Evolutionary conservation across 352 stramenopile genomes (phyloP).

Genomic region (Phytophthora hibernalis): DNA sequence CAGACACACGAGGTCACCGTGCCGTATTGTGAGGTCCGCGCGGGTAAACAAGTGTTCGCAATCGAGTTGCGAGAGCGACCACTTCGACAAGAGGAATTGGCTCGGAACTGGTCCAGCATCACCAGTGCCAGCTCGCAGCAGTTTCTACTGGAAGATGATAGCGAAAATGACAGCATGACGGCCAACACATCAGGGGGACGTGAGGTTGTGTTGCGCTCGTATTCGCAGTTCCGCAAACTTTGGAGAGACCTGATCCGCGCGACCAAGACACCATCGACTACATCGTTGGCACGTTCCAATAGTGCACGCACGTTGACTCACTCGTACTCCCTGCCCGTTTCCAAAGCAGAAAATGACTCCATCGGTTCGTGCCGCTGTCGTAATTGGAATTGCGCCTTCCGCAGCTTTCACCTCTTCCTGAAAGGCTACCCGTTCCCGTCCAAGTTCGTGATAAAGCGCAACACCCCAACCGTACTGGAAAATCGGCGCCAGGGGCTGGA

Average conservation of each 20-base stretch:
- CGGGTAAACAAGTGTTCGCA: conserved; percentile 57
- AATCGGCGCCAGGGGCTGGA: conserved; percentile 55
- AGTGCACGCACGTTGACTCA: conserved; percentile 20
- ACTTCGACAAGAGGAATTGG: conserved; percentile 35
- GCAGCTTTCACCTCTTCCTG: conserved; percentile 50
- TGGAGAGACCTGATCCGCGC: conserved; percentile 57
- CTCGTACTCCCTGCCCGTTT: conserved; percentile 15
- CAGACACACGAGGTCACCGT: conserved; percentile 57
- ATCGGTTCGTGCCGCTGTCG: conserved; percentile 49
- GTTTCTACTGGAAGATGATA: conserved; percentile 25
- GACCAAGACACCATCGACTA: conserved; percentile 44
- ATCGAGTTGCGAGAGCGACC: conserved; percentile 47
- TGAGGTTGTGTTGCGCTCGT: conserved; percentile 51
- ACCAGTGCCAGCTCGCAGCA: conserved; percentile 36
- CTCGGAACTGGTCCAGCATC: conserved; percentile 39
- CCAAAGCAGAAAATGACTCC: conserved; percentile 7
- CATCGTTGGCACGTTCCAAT: conserved; percentile 26
- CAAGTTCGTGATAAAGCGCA: conserved; percentile 58
- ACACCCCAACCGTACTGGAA: conserved; percentile 42
- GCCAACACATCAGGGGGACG: conserved; percentile 17
- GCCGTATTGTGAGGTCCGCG: conserved; percentile 48
- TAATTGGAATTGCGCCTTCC: conserved; percentile 60
- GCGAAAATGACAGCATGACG: conserved; percentile 21
- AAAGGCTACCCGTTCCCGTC: conserved; percentile 65
- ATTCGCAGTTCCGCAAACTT: conserved; percentile 68